Evolutionary conservation across 371 early-diverging fungal genomes (phyloP), one percentile per base, ranked within the genome.

Genomic region (Mucor circinelloides): DNA sequence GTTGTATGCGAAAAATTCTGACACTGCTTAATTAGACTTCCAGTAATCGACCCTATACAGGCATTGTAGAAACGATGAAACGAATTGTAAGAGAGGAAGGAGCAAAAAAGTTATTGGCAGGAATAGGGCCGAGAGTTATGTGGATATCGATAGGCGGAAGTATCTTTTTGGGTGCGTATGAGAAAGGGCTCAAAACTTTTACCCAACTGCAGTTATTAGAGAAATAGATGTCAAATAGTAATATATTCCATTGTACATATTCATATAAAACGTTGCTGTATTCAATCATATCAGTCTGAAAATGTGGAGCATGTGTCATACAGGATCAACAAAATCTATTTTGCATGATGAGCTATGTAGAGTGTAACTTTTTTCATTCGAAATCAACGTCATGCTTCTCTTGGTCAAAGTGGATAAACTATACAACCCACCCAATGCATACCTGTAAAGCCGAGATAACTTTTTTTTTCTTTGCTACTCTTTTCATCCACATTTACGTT

Each of bases 141-240:
- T 98, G 98, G 98, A 95, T 97, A 64, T 90, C 92, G 23, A 84
- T 96, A 34, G 98, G 98, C 57, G 98, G 98, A 38, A 87, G 89
- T 65, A 92, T 98, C 30, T 98, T 98, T 74, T 85, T 98, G 65
- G 98, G 98, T 38, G 92, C 90, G 6, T 97, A 98, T 75, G 98
- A 98, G 71, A 88, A 91, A 73, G 87, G 82, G 50, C 84, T 88
- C 66, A 82, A 83, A 63, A 79, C 74, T 2, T 80, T 76, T 60
- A 74, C 58, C 40, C 66, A 82, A 58, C 61, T 72, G 17, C 79
- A 73, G 25, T 30, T 78, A n/a, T 67, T 81, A 36, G 77, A 75
- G 15, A 60, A 50, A 55, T 56, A 46, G 56, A 64, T 28, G 56
- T 42, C 15, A 42, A 64, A 56, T 40, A 40, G 10, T 46, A 61